A percentile compares a stretch with the other conserved stretches of the same genome.
Evolutionary conservation across 1,284 basidiomycete species (phyloP).

Genomic region (Gomphus bonarii): DNA sequence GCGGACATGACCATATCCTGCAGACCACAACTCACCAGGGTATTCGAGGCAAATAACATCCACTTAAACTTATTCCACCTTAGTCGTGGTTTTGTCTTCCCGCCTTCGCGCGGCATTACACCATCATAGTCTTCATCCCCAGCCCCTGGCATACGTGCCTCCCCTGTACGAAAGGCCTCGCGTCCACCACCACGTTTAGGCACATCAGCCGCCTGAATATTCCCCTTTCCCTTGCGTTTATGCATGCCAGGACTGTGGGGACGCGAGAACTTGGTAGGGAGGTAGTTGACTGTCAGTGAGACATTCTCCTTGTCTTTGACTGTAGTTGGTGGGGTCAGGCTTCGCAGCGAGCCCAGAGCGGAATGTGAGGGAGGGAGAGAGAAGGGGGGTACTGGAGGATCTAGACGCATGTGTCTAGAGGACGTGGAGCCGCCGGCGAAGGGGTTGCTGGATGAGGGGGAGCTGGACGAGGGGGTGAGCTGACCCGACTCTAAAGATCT

Average conservation of each 20-base stretch:
- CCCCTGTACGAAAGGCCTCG: conserved; percentile 46
- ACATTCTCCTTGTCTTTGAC: background rate
- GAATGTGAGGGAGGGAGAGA: background rate
- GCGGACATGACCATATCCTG: conserved; percentile 1
- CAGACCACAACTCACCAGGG: conserved; percentile 29
- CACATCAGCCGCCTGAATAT: conserved; percentile 17
- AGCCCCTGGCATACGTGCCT: conserved; percentile 41
- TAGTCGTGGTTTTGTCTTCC: conserved; percentile 32
- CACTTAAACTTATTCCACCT: conserved; percentile 67
- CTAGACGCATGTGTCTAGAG: background rate
- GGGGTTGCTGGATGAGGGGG: background rate
- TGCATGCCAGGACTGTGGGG: conserved; percentile 34
- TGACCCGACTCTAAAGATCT: background rate
- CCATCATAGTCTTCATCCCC: conserved; percentile 52
- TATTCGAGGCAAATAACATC: conserved; percentile 47
- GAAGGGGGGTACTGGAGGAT: background rate
- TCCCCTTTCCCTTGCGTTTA: conserved; percentile 24
- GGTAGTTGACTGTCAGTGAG: conserved; percentile 49
- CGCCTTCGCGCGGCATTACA: conserved; percentile 21
- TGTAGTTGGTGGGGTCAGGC: background rate
- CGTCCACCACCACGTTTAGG: conserved; percentile 52
- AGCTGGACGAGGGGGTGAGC: background rate
- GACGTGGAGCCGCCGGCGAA: background rate
- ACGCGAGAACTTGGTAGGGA: conserved; percentile 54
- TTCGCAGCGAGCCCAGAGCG: background rate